Evolutionary conservation across 106 monocot genomes (phyloP).

Genomic region (Xerophyta viscosa): DNA sequence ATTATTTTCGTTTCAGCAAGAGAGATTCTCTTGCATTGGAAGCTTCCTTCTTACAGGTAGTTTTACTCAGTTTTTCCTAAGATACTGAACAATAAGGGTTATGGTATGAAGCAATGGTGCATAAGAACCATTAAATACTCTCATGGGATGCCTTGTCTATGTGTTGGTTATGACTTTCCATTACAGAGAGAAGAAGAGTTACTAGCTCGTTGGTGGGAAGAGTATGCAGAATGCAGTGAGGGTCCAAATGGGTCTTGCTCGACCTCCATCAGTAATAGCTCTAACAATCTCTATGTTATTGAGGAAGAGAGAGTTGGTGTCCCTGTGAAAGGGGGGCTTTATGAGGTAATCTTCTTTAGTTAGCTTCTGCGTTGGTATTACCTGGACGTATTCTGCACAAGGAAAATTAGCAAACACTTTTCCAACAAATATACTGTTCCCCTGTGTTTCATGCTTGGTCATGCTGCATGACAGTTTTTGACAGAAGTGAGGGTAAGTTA

Average conservation of each 20-base stretch:
- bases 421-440: no score
- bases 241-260: conserved; percentile 45
- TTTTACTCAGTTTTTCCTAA: background rate
- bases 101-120: no score
- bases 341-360: conserved; percentile 67
- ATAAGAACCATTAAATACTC: no score
- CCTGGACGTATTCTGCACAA: no score
- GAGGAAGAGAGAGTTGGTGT: conserved; percentile 99
- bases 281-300: conserved; percentile 31
- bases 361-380: no score
- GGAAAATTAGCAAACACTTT: no score
- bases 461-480: no score
- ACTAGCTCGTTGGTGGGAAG: conserved; percentile 89
- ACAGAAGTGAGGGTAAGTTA: no score
- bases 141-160: background rate
- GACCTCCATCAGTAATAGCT: conserved; percentile 7
- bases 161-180: background rate
- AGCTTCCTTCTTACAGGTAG: conserved; percentile 92
- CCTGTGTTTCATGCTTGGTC: no score
- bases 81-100: no score
- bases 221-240: conserved; percentile 92
- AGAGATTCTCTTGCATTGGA: conserved; percentile 97
- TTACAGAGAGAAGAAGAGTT: conserved; percentile 85
- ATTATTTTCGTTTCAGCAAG: conserved; percentile 88
- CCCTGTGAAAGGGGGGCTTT: conserved; percentile 96